Conservation (phyloP, 805 yeast genomes). For the Suhomyces sp. region DNA sequence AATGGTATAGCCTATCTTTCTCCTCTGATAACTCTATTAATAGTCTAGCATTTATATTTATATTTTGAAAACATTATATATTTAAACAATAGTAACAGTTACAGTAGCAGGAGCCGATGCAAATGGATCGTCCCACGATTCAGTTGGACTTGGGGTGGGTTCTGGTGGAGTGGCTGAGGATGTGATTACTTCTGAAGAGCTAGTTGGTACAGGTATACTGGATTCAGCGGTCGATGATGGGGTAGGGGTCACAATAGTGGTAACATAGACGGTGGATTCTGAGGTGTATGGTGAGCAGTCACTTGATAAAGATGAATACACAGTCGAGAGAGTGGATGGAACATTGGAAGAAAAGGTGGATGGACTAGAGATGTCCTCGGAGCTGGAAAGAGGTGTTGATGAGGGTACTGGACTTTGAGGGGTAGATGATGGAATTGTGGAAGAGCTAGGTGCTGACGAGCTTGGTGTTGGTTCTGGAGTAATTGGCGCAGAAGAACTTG, state of each 20-base stretch:
- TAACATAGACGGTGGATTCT: not conserved
- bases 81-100: not conserved
- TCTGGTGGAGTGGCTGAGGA: not conserved
- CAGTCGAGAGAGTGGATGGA: not conserved
- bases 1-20: not conserved
- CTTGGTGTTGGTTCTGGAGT: not conserved
- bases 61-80: not conserved
- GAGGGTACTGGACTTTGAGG: not conserved
- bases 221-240: not conserved
- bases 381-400: not conserved
- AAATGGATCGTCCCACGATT: not conserved
- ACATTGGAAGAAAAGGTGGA: not conserved
- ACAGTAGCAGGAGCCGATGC: not conserved
- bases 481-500: not conserved
- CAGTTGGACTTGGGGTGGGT: not conserved
- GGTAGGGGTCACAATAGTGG: not conserved
- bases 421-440: not conserved
- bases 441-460: not conserved
- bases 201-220: not conserved
- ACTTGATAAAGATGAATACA: not conserved
- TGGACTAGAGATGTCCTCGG: not conserved
- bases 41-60: not conserved
- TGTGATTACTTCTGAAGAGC: not conserved
- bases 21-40: too few relatives aligned
- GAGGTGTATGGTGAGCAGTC: not conserved